These are phyloP conservation scores for Leishmania mexicana DNA, from an alignment of 208 protist genomes.

Conservation along the genomic window DNA sequence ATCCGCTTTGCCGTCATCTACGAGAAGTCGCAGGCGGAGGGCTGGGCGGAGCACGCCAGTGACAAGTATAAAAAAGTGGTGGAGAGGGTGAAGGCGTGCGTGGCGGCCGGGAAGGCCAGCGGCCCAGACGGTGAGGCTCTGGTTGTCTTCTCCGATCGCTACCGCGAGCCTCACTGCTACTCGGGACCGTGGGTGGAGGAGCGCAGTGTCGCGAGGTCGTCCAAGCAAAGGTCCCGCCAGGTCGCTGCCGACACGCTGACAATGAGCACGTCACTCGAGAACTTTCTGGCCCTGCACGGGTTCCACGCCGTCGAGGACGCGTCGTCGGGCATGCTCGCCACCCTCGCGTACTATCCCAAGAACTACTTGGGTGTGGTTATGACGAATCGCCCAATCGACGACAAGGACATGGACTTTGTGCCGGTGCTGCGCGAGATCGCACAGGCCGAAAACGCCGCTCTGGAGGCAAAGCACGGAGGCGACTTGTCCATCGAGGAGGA, in stretches of 20 bases:
- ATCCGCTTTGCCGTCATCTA: constrained; percentile 74
- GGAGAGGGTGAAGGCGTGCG: constrained; percentile 45
- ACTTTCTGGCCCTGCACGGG: constrained; percentile 58
- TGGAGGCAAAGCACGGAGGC: constrained; percentile 17
- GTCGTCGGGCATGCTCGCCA: constrained; percentile 47
- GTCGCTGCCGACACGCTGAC: background rate
- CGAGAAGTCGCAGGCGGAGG: constrained; percentile 37
- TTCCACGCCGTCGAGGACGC: constrained; percentile 80
- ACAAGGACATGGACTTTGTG: constrained; percentile 55
- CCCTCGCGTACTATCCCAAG: constrained; percentile 40
- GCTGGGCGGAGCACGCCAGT: constrained; percentile 36
- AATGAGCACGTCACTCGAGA: constrained; percentile 43
- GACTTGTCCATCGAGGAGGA: constrained; percentile 33
- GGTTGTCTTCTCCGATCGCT: constrained; percentile 63
- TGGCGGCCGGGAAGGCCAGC: constrained; percentile 25
- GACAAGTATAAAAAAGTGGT: constrained; percentile 51
- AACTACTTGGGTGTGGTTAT: constrained; percentile 76
- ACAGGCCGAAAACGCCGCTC: constrained; percentile 43
- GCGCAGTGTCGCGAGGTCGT: constrained; percentile 6
- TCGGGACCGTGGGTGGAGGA: constrained; percentile 57
- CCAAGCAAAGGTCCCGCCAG: background rate
- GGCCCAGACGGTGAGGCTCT: constrained; percentile 75
- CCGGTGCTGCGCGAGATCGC: constrained; percentile 75
- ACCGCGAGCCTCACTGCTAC: constrained; percentile 70
- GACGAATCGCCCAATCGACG: constrained; percentile 41